Evolutionary conservation across 495 filamentous ascomycete species (phyloP), one percentile per base, ranked within the genome.

Genomic region (Aspergillus diversus): DNA sequence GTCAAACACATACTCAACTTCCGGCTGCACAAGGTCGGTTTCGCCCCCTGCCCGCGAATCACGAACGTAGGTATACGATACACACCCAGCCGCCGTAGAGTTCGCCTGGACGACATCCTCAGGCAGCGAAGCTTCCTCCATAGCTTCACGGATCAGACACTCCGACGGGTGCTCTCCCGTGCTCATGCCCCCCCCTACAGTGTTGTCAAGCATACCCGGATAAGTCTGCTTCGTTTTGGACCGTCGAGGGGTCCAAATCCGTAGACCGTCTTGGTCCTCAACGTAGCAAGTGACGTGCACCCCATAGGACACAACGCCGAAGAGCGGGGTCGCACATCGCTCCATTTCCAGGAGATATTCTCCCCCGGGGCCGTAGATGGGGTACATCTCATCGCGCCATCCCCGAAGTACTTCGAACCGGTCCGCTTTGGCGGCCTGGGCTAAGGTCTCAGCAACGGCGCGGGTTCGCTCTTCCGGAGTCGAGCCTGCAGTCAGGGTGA

Each of bases 1-100:
- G 69, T 99, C 95, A 73, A 92, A 99, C 32, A 97, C 81, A 79
- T 93, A 97, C 71, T 99, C 82, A 66, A 90, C 89, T 75, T 98
- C 96, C 0, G 95, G 95, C 74, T 97, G 96, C 63, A 97, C 77
- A 60, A 96, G 79, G n/a, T 90, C 90, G 7, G 81, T 85, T 72
- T 98, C 94, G 3, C 96, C 95, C 1, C 94, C 94, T 0, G 92
- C 89, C 8, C 86, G 81, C 59, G 82, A 74, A 65, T 92, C 89
- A 11, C 94, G 87, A 59, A 96, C 82, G 75, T 95, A 89, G 59
- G 92, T 88, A 73, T 97, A 98, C 0, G 92, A 90, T 51, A 97
- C 83, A 46, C 84, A 88, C n/a, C 93, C 92, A 5, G 74, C 80
- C 3, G 84, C 72, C 54, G 77, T 83, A 6, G 84, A 84, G 7